phyloP scores from a whole-genome alignment of 768 basidiomycete species.

The Collybia nuda region DNA sequence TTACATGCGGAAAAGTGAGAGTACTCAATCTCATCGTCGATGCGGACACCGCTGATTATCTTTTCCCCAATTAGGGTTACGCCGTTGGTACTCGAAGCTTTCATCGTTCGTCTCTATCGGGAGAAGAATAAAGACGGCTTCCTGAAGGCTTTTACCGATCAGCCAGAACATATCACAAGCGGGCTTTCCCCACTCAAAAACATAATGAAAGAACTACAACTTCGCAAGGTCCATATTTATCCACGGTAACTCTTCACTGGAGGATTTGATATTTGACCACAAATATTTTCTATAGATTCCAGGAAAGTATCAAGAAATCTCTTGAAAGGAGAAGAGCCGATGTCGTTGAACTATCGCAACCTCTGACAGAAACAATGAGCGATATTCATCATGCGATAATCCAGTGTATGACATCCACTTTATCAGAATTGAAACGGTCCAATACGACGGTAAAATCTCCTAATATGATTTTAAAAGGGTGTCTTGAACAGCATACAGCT shows the following conservation, averaged over 20 bases:
- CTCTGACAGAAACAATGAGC: conserved; percentile 82
- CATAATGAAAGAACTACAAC: conserved; percentile 89
- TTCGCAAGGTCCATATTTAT: conserved; percentile 88
- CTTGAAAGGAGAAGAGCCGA: conserved; percentile 86
- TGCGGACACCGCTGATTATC: conserved; percentile 1
- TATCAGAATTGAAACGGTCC: conserved; percentile 87
- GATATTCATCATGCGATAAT: conserved; percentile 91
- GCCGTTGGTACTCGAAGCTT: conserved; percentile 83
- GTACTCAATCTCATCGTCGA: background rate
- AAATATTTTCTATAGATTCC: conserved; percentile 61
- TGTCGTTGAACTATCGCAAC: conserved; percentile 88
- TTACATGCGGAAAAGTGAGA: conserved; percentile 87
- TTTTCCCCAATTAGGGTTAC: conserved; percentile 59
- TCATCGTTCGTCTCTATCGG: conserved; percentile 88
- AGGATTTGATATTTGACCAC: background rate
- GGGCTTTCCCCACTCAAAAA: conserved; percentile 90
- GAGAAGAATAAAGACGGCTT: conserved; percentile 90
- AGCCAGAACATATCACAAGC: conserved; percentile 92
- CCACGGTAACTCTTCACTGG: conserved; percentile 59
- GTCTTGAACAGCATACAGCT: conserved; percentile 47
- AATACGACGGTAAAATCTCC: conserved; percentile 50
- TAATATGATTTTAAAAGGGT: conserved; percentile 27
- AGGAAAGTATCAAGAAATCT: conserved; percentile 80
- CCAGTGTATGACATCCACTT: conserved; percentile 90
- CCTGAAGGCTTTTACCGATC: conserved; percentile 95